A percentile compares a stretch with the other conserved stretches of the same genome.
Evolutionary conservation across 164 flowering plant species (phyloP).

Genomic region (Magnolia officinalis): DNA sequence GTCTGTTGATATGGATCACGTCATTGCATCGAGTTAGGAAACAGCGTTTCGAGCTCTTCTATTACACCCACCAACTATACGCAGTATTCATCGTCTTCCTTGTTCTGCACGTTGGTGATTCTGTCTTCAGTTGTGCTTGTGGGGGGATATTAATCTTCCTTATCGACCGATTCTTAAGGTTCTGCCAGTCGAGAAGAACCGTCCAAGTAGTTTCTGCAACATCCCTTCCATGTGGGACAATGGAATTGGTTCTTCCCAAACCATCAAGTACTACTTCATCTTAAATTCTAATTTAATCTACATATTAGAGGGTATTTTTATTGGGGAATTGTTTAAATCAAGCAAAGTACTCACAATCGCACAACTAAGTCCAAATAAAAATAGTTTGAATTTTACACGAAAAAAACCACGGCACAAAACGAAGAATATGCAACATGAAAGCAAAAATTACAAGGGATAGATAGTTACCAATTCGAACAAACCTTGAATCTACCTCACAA

Average conservation of each 20-base stretch:
- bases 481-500: no score
- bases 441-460: no score
- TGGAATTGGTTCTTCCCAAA: constrained; percentile 69
- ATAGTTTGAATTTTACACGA: no score
- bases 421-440: no score
- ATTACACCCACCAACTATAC: constrained; percentile 88
- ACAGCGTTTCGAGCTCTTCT: constrained; percentile 72
- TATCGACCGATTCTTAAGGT: constrained; percentile 83
- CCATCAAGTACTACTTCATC: constrained; percentile 24
- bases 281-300: no score
- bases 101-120: constrained; percentile 84
- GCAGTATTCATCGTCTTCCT: constrained; percentile 63
- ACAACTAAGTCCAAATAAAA: no score
- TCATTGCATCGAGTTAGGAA: constrained; percentile 64
- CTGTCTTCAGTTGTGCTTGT: constrained; percentile 54
- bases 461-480: no score
- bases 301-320: not conserved
- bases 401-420: no score
- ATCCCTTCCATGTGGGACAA: constrained; percentile 69
- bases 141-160: constrained; percentile 75
- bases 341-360: no score
- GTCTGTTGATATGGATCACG: constrained; percentile 84
- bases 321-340: not conserved
- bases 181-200: constrained; percentile 64
- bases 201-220: constrained; percentile 62